These are phyloP conservation scores for Hyaloscypha bicolor DNA, from an alignment of 495 filamentous ascomycete genomes.

Conservation along the genomic window DNA sequence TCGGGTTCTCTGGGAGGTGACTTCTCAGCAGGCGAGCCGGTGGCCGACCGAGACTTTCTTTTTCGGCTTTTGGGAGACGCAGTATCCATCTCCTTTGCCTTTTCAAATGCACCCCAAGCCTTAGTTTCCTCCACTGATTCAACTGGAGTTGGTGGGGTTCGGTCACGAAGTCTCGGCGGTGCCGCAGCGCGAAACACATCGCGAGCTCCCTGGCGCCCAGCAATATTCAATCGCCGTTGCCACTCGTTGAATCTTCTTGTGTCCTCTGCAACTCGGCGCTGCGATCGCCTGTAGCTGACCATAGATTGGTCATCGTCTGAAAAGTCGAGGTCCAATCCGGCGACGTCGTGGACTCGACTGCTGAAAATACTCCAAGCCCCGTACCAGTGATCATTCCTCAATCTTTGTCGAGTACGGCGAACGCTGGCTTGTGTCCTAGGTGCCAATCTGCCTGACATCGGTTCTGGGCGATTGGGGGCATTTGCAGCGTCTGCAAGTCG, in stretches of 20 bases:
- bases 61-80: conserved; percentile 58
- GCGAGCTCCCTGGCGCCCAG: conserved; percentile 70
- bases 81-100: conserved; percentile 69
- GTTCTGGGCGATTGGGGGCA: conserved; percentile 38
- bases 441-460: conserved; percentile 4
- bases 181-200: conserved; percentile 62
- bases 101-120: conserved; percentile 90
- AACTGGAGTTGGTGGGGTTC: conserved; percentile 52
- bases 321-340: conserved; percentile 85
- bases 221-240: conserved; percentile 79
- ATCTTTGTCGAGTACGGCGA: conserved; percentile 47
- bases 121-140: conserved; percentile 78
- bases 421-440: conserved; percentile 53
- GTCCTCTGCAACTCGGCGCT: conserved; percentile 63
- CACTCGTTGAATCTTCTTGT: conserved; percentile 69
- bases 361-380: conserved; percentile 57
- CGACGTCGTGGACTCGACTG: conserved; percentile 50
- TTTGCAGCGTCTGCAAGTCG: conserved; percentile 38
- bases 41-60: conserved; percentile 72
- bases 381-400: conserved; percentile 54
- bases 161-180: conserved; percentile 32
- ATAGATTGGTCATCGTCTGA: conserved; percentile 76
- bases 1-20: conserved; percentile 63
- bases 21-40: conserved; percentile 63
- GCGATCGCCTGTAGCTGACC: conserved; percentile 50